Evolutionary conservation across 257 asterid genomes (phyloP), one percentile per base, ranked within the genome.

Genomic region (Solanum etuberosum): DNA sequence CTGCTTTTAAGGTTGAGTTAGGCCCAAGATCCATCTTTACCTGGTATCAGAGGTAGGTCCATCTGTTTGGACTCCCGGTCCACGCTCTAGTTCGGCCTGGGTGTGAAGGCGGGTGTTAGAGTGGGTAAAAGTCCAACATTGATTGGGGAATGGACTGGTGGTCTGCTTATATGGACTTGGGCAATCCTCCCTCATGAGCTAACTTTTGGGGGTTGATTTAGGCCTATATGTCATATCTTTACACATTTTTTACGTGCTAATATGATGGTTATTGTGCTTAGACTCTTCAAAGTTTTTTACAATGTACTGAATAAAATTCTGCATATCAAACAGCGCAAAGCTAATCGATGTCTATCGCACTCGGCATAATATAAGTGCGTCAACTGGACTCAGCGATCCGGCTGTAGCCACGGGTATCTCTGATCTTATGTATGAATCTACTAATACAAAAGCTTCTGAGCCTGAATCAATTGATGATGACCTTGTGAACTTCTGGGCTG

Each of bases 391-490:
- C 89, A 94, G 86, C 86, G 99, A 97, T 92, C 98, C 98, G 57
- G 99, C 99, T 90, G 99, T 97, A 87, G 92, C 98, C 84, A 94
- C 99, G 18, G 99, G 99, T 88, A 97, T 97, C 82, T 96, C 99
- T 88, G 99, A 97, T 86, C 99, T 97, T 89, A 93, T 96, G 68
- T 97, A 97, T 89, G 99, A 97, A 92, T 87, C 97, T 91, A 89
- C 98, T 43, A 97, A 94, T 87, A 87, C 93, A 48, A 91, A 89
- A 88, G 87, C 95, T 80, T 87, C 92, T 86, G 97, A 97, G 88
- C 95, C 96, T 71, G 96, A 95, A 89, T 92, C 92, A 81, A 95
- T 96, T 87, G 99, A 97, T 92, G 98, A 96, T 78, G 99, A 97
- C 92, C 99, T 96, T 85, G 99, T 97, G 80, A 97, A 97, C 89